Conservation (phyloP, 2,329 filamentous ascomycete species). For the Sclerotinia glacialis region DNA sequence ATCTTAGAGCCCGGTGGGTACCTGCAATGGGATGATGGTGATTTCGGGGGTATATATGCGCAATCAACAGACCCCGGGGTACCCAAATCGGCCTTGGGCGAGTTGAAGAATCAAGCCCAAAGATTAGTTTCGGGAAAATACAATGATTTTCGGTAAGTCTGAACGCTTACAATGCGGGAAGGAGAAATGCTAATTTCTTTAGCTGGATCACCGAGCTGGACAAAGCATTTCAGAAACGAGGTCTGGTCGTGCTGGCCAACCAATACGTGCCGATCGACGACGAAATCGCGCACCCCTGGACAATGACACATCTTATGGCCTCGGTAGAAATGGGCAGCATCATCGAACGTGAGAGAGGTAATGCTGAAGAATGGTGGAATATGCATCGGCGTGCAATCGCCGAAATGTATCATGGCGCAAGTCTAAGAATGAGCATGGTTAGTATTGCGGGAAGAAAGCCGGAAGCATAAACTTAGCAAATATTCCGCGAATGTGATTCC, state of each 20-base stretch:
- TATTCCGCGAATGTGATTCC: background rate
- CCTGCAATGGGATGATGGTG: slow-evolving; percentile 14
- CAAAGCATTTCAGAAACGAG: background rate
- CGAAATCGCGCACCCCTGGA: background rate
- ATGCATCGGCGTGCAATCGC: background rate
- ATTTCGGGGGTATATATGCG: slow-evolving; percentile 1
- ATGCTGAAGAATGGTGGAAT: slow-evolving; percentile 5
- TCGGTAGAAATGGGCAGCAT: background rate
- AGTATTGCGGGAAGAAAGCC: background rate
- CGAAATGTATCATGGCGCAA: slow-evolving; percentile 5
- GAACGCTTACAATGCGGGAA: background rate
- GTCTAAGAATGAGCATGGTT: slow-evolving; percentile 3
- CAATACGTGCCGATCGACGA: slow-evolving; percentile 4
- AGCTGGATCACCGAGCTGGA: background rate
- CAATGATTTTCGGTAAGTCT: background rate
- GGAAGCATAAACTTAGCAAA: background rate
- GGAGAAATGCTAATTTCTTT: background rate
- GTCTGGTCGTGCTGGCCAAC: background rate
- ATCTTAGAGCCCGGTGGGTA: background rate
- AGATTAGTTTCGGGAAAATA: background rate
- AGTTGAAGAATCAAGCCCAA: slow-evolving; percentile 4
- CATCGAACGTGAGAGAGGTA: slow-evolving; percentile 5
- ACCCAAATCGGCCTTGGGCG: background rate
- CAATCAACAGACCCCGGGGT: background rate
- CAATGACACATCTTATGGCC: slow-evolving; percentile 8